Conservation (phyloP, 306 rosid genomes). For the Fagus crenata region DNA sequence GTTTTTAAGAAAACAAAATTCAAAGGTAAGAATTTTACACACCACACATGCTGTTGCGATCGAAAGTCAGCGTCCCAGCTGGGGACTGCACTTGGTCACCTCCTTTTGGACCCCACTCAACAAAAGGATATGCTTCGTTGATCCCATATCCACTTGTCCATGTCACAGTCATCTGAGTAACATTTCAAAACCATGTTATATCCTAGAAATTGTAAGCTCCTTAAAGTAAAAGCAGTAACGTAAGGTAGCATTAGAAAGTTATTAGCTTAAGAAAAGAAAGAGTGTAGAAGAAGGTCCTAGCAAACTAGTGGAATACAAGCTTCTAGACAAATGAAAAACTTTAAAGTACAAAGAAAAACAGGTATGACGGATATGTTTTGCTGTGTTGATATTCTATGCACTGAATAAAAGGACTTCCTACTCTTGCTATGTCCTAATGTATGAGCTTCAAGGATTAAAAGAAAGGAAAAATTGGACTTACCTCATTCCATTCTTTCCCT, state of each 20-base stretch:
- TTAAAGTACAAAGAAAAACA: constrained; percentile 16
- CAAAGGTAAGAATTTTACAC: constrained; percentile 33
- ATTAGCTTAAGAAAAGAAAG: not conserved
- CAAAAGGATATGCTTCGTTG: constrained; percentile 73
- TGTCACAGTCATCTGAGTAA: constrained; percentile 74
- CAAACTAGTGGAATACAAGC: not conserved
- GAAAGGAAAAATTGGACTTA: constrained; percentile 35
- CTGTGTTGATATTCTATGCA: constrained; percentile 12
- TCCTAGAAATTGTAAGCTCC: constrained; percentile 2
- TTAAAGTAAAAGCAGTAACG: not conserved
- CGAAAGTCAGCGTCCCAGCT: constrained; percentile 80
- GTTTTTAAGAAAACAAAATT: not conserved
- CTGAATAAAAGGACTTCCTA: constrained; percentile 13
- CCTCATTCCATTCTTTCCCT: constrained; percentile 90
- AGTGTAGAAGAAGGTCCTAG: not conserved
- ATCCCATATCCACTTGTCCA: constrained; percentile 97
- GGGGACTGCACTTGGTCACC: constrained; percentile 51
- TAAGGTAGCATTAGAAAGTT: constrained; percentile 3
- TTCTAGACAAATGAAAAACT: constrained; percentile 8
- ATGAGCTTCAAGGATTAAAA: not conserved
- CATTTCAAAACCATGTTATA: constrained; percentile 16
- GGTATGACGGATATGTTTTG: not conserved
- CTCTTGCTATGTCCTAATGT: constrained; percentile 8
- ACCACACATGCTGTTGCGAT: constrained; percentile 87
- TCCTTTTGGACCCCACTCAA: constrained; percentile 79